Base-by-base conservation (phyloP, 108 stramenopile genomes). In the Fragilaria crotonensis region DNA sequence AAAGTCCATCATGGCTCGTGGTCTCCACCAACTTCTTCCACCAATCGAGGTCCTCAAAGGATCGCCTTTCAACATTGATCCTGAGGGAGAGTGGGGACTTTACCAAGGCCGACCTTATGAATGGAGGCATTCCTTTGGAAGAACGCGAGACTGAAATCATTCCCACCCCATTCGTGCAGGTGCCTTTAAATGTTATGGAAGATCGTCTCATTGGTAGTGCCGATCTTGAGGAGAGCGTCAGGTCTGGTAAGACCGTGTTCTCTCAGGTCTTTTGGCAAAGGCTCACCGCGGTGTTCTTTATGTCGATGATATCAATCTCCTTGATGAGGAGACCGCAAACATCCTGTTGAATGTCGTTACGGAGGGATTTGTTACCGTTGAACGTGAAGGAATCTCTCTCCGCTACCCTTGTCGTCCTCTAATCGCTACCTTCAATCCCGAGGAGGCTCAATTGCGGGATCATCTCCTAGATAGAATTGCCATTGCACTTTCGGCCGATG, bases 121-220 rank as follows among this genome's bases (percentile, higher is more conserved):
- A 76, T 41, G 94, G 92, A 4, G 94, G 89, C 26, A 74, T 73
- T 19, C 79, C 90, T 2, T 75, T 97, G 7, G 31, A 25, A 22
- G 90, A 95, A 56, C 72, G 92, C 4, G 97, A 98, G 59, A 93
- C 91, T 26, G 95, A 96, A 67, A 62, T 96, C 14, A 87, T 98
- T 41, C 60, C 59, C 2, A 71, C 85, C 5, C 97, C 97, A 0
- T 95, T 98, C 54, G 97, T 98, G 0, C 95, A 98, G 65, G 86
- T 98, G 18, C 97, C 97, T 0, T 61, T 97, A 52, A 94, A 94
- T 61, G 97, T 96, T 4, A 96, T 96, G 95, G 97, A 97, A 59
- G 97, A 96, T 76, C 82, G 95, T 65, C 84, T 96, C 47, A 76
- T 94, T 50, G 97, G 97, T 46, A 85, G 89, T 51, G 93, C 92